Evolutionary conservation across 1,284 basidiomycete species (phyloP).

Genomic region (Tremellales sp.): DNA sequence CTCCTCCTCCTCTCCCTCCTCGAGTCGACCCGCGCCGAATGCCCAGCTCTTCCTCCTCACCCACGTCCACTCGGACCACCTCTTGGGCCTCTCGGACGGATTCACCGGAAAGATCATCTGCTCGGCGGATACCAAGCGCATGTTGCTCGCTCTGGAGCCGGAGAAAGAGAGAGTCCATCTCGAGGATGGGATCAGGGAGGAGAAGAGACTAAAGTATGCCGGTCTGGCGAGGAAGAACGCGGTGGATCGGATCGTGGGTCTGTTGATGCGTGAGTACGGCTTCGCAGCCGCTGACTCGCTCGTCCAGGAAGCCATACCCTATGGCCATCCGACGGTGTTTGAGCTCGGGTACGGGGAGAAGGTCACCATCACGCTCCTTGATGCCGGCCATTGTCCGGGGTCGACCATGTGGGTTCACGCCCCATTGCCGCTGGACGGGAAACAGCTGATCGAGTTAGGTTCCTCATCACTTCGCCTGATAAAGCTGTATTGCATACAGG

Average conservation of each 20-base stretch:
- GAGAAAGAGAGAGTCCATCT: slow-evolving; percentile 58
- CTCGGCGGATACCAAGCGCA: slow-evolving; percentile 73
- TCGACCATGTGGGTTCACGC: slow-evolving; percentile 68
- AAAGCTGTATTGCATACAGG: slow-evolving; percentile 84
- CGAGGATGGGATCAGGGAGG: slow-evolving; percentile 55
- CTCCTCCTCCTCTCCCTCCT: slow-evolving; percentile 27
- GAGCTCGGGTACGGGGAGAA: slow-evolving; percentile 53
- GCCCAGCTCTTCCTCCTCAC: slow-evolving; percentile 70
- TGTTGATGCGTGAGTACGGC: background rate
- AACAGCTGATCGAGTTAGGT: slow-evolving; percentile 55
- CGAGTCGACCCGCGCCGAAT: slow-evolving; percentile 34
- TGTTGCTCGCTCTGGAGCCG: slow-evolving; percentile 70
- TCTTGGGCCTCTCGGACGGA: slow-evolving; percentile 29
- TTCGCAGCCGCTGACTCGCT: too few relatives aligned
- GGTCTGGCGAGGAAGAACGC: slow-evolving; percentile 59
- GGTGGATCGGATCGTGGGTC: slow-evolving; percentile 34
- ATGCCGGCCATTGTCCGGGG: slow-evolving; percentile 93
- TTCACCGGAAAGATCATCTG: slow-evolving; percentile 59
- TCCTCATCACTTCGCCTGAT: slow-evolving; percentile 69
- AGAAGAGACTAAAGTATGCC: slow-evolving; percentile 60
- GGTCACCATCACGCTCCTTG: slow-evolving; percentile 69
- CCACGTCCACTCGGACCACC: slow-evolving; percentile 79
- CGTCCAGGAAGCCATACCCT: slow-evolving; percentile 29
- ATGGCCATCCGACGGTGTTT: slow-evolving; percentile 56
- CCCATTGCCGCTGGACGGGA: background rate